Evolutionary conservation across 352 stramenopile genomes (phyloP), one percentile per base, ranked within the genome.

Genomic region (Pythium aquatile): DNA sequence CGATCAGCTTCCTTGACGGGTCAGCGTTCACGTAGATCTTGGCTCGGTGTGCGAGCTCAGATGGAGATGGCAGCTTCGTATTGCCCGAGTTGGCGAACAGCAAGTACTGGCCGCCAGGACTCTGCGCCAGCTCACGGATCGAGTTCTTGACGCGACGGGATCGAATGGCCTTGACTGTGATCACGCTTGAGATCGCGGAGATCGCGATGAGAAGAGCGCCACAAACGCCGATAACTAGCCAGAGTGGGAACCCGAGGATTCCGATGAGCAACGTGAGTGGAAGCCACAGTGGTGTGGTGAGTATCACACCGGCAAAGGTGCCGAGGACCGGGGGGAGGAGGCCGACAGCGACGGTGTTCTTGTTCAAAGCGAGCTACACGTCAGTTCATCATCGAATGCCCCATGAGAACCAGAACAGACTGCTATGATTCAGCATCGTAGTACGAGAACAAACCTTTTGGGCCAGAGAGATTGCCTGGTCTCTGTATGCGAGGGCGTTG

Each of bases 221-320:
- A 3, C 58, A 78, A 2, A 85, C 61, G 11, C 52, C 73, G 33
- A 85, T 46, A 9, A 91, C 73, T 6, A 87, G 55, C 79, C 83
- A 90, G n/a, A 88, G 29, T 13, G 82, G 80, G 42, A 83, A 84
- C 9, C 81, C 81, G 42, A 90, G 63, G 51, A 91, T 53, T 28
- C 73, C 79, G 13, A 90, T 58, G 1, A 88, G 32, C 7, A 91
- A 37, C 17, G 75, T 82, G 29, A 91, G 32, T 5, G 82, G 78
- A 6, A 89, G 58, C 82, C 79, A 91, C 9, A 89, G 44, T 17
- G 80, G 82, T 39, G 78, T 74, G 1, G 78, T 86, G 39, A 68
- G 71, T 1, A 79, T 46, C 33, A 88, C 52, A 13, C 80, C 78
- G 40, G 79, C 20, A 49, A 87, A 39, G 40, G 71, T 84, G 17